These are phyloP conservation scores for Smittium mucronatum DNA, from an alignment of 371 early-diverging fungal species.

Conservation along the genomic window DNA sequence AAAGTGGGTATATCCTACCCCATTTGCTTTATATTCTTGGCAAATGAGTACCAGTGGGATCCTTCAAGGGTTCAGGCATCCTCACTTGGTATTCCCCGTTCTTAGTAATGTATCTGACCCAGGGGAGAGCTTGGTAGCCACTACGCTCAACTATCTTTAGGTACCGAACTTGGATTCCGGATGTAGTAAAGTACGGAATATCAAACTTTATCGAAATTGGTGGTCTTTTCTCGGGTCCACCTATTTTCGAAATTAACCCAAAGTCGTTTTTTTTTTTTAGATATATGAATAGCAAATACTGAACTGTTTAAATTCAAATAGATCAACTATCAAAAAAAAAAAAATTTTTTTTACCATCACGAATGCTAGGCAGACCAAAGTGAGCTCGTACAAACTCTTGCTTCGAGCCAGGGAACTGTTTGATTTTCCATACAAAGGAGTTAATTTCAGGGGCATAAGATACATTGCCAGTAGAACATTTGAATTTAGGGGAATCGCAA, in stretches of 20 bases:
- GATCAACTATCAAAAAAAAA: background rate
- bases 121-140: slow-evolving; percentile 95
- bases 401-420: slow-evolving; percentile 94
- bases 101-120: slow-evolving; percentile 97
- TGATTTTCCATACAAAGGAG: slow-evolving; percentile 93
- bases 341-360: slow-evolving; percentile 11
- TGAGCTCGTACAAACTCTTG: slow-evolving; percentile 91
- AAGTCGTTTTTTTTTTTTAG: too few relatives aligned
- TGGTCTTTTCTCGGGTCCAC: slow-evolving; percentile 83
- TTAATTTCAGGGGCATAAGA: slow-evolving; percentile 88
- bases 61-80: slow-evolving; percentile 35
- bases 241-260: too few relatives aligned
- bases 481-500: slow-evolving; percentile 93
- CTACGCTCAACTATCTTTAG: slow-evolving; percentile 96
- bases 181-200: slow-evolving; percentile 95
- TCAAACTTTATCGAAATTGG: slow-evolving; percentile 96
- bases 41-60: slow-evolving; percentile 14
- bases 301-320: too few relatives aligned
- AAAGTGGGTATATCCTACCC: too few relatives aligned
- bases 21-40: slow-evolving; percentile 1
- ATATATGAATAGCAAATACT: too few relatives aligned
- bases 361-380: slow-evolving; percentile 91
- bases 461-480: slow-evolving; percentile 79
- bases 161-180: slow-evolving; percentile 96
- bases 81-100: slow-evolving; percentile 61